Evolutionary conservation across 768 basidiomycete species (phyloP).

Genomic region (Clitopilus hobsonii): DNA sequence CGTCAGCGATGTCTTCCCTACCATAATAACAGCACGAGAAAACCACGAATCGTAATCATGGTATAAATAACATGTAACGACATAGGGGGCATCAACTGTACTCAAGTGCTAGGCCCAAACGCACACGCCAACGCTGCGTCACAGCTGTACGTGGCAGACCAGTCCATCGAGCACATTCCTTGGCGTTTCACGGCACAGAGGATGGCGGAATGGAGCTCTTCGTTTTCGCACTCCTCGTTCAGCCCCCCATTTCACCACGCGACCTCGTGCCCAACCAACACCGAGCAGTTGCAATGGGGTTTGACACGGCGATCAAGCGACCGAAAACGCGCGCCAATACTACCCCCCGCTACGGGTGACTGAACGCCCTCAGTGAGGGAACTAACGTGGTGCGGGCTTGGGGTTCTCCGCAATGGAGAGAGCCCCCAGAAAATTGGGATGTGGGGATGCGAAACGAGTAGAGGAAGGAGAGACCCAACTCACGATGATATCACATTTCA

Average conservation of each 20-base stretch:
- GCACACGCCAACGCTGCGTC: slow-evolving; percentile 61
- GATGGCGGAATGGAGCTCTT: slow-evolving; percentile 29
- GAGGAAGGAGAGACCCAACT: slow-evolving; percentile 74
- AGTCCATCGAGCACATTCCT: slow-evolving; percentile 37
- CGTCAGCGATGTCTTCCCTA: slow-evolving; percentile 61
- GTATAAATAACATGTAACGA: slow-evolving; percentile 14
- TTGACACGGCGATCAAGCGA: slow-evolving; percentile 92
- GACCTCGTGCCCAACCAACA: slow-evolving; percentile 81
- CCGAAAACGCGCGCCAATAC: slow-evolving; percentile 76
- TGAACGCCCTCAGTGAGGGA: slow-evolving; percentile 78
- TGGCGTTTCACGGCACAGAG: slow-evolving; percentile 27
- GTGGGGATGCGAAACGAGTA: slow-evolving; percentile 94
- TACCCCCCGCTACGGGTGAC: slow-evolving; percentile 65
- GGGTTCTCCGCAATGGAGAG: slow-evolving; percentile 95
- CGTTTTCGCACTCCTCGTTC: slow-evolving; percentile 92
- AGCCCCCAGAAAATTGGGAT: slow-evolving; percentile 98
- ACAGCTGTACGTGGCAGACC: slow-evolving; percentile 59
- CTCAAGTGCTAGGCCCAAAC: slow-evolving; percentile 55
- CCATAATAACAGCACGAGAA: slow-evolving; percentile 21
- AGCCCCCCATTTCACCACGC: slow-evolving; percentile 97
- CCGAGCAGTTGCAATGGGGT: slow-evolving; percentile 62
- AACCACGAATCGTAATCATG: slow-evolving; percentile 13
- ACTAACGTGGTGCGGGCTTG: slow-evolving; percentile 82
- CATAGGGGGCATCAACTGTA: slow-evolving; percentile 20
- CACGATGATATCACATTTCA: slow-evolving; percentile 97